phyloP scores from a whole-genome alignment of 129 eudicot species.

The Erigeron canadensis region DNA sequence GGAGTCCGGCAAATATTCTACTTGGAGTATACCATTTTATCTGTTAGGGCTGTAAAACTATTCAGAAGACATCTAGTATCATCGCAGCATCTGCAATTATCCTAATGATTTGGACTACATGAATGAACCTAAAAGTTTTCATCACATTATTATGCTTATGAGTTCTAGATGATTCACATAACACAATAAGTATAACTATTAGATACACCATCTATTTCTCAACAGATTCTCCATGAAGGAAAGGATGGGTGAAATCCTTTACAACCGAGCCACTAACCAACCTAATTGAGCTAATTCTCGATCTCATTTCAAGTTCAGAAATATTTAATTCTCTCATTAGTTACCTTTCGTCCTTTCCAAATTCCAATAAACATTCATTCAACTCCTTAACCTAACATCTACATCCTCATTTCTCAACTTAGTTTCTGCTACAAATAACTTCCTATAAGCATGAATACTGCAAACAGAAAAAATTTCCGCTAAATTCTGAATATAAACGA shows the following conservation, averaged over 20 bases:
- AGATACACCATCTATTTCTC: neutral
- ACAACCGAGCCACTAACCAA: neutral
- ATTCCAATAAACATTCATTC: neutral
- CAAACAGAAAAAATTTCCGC: neutral
- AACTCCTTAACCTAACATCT: constrained; percentile 5
- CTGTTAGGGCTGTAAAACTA: neutral
- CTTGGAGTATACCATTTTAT: neutral
- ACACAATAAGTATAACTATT: neutral
- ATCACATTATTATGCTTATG: neutral
- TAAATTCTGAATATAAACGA: neutral
- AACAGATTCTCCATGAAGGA: neutral
- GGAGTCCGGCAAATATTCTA: neutral
- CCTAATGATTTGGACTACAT: neutral
- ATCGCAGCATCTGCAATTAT: neutral
- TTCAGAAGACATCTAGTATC: neutral
- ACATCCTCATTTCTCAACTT: neutral
- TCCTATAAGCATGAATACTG: neutral
- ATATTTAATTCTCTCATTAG: neutral
- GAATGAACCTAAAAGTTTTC: neutral
- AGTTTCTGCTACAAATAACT: neutral
- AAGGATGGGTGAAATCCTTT: neutral
- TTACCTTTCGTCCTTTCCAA: neutral
- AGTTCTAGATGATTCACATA: neutral
- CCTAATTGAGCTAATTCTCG: neutral
- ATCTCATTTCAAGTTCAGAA: neutral